Conservation (phyloP, 257 asterid species). For the Paulownia fortunei region DNA sequence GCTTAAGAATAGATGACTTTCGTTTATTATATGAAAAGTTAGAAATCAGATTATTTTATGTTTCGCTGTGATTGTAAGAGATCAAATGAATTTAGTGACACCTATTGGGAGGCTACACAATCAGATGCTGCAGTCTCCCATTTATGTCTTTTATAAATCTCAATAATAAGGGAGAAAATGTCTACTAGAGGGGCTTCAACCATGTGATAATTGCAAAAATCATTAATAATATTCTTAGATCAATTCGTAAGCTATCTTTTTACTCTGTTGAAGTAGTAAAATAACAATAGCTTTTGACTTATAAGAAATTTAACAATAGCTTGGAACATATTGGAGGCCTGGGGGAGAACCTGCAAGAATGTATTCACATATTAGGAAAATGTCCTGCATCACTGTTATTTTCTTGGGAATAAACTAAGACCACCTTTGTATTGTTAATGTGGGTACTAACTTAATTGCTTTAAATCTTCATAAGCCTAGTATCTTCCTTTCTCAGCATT, state of each 20-base stretch:
- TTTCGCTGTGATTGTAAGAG: neutral
- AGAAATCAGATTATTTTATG: neutral
- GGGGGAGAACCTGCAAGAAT: neutral
- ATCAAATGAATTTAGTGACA: neutral
- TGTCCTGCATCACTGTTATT: neutral
- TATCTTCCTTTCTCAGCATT: conserved; percentile 2
- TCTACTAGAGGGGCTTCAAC: neutral
- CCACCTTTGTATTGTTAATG: neutral
- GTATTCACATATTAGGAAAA: neutral
- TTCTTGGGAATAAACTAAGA: neutral
- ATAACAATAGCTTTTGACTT: neutral
- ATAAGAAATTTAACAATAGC: neutral
- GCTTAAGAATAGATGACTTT: too few species aligned
- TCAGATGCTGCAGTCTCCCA: too few species aligned
- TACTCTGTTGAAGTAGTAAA: neutral
- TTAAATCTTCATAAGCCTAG: neutral
- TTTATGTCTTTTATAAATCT: neutral
- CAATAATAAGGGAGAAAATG: conserved; percentile 9
- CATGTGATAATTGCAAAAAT: neutral
- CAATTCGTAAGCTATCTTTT: neutral
- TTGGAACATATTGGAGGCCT: neutral
- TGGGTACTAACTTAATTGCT: neutral
- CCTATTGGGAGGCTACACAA: too few species aligned
- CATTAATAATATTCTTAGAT: too few species aligned
- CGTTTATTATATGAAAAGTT: too few species aligned